phyloP scores from a whole-genome alignment of 305 asterid species.

The Stenogyne calaminthoides region DNA sequence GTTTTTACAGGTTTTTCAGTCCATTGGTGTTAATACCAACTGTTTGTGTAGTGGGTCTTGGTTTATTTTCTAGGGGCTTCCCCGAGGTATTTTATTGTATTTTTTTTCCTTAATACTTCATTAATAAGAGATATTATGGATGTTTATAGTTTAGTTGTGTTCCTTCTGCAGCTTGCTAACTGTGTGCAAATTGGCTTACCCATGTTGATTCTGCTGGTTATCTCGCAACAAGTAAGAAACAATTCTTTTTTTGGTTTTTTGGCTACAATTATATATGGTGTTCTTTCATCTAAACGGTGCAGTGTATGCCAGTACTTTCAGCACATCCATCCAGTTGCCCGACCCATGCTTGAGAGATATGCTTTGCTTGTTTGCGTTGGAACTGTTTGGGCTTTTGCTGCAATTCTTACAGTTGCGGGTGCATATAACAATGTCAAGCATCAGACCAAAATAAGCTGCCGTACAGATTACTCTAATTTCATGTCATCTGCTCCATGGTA shows the following conservation, averaged over 20 bases:
- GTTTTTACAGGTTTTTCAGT: constrained; percentile 63
- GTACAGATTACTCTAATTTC: constrained; percentile 77
- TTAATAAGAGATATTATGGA: background rate
- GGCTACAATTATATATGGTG: background rate
- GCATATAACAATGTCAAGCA: constrained; percentile 76
- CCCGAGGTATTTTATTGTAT: constrained; percentile 57
- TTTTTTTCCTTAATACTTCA: constrained; percentile 11
- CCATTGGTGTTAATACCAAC: constrained; percentile 83
- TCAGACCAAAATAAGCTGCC: constrained; percentile 72
- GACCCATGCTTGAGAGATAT: constrained; percentile 78
- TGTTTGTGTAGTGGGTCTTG: constrained; percentile 84
- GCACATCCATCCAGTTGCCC: constrained; percentile 54
- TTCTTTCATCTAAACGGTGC: constrained; percentile 10
- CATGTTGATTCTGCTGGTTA: constrained; percentile 75
- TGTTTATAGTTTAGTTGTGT: constrained; percentile 20
- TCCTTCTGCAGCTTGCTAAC: constrained; percentile 62
- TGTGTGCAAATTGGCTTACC: constrained; percentile 92
- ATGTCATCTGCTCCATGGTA: constrained; percentile 94
- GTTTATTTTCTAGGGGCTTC: constrained; percentile 82
- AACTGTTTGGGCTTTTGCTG: constrained; percentile 91
- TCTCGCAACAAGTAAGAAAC: constrained; percentile 77
- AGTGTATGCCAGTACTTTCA: constrained; percentile 69
- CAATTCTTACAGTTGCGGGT: constrained; percentile 94
- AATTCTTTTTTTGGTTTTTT: background rate
- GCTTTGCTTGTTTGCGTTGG: constrained; percentile 81